Conservation (phyloP, 1,284 basidiomycete species). For the Fomitiporia mediterranea region DNA sequence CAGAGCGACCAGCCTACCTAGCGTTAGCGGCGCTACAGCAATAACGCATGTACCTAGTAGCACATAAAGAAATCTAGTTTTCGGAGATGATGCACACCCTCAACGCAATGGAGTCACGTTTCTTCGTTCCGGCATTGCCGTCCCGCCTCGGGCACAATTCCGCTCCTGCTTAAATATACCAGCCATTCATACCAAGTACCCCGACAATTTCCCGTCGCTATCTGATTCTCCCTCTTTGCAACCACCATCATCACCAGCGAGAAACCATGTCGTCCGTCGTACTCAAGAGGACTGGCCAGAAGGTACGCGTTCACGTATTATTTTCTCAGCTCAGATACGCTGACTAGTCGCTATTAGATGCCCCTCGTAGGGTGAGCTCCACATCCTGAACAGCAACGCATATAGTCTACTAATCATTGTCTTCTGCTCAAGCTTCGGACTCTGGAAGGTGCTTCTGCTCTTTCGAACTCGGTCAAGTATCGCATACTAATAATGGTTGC, state of each 20-base stretch:
- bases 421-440: slow-evolving; percentile 49
- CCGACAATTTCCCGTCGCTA: slow-evolving; percentile 12
- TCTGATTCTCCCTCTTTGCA: slow-evolving; percentile 12
- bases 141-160: not conserved
- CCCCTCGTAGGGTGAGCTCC: slow-evolving; percentile 51
- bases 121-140: not conserved
- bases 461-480: not conserved
- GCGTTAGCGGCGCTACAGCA: too few relatives aligned
- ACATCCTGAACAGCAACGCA: slow-evolving; percentile 5
- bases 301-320: slow-evolving; percentile 35
- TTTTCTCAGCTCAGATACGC: slow-evolving; percentile 16
- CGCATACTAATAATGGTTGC: slow-evolving; percentile 15
- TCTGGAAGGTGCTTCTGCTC: slow-evolving; percentile 63
- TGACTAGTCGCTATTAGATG: slow-evolving; percentile 39
- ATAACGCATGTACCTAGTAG: too few relatives aligned
- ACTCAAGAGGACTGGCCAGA: slow-evolving; percentile 56
- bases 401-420: slow-evolving; percentile 7
- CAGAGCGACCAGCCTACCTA: too few relatives aligned
- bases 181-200: slow-evolving; percentile 1
- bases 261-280: slow-evolving; percentile 44
- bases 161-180: not conserved
- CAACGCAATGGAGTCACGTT: not conserved
- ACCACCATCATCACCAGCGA: slow-evolving; percentile 5
- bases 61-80: too few relatives aligned
- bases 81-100: not conserved